A percentile compares a stretch with the other conserved stretches of the same genome.
Conservation (phyloP, 495 filamentous ascomycete species). For the Talaromyces wortmannii region DNA sequence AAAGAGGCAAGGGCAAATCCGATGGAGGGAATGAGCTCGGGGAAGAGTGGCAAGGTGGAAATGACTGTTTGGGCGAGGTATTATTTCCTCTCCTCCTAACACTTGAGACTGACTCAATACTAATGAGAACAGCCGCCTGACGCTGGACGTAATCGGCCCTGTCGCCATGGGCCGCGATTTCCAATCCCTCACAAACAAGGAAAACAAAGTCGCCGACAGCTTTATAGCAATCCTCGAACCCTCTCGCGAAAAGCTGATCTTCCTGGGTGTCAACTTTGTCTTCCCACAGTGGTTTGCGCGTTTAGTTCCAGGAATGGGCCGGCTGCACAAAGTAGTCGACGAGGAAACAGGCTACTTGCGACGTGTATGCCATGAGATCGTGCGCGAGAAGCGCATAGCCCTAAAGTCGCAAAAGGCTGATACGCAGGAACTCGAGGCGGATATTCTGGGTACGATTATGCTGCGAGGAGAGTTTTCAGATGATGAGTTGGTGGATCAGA, state of each 20-base stretch:
- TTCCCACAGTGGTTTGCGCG: constrained; percentile 40
- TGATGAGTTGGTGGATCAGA: constrained; percentile 44
- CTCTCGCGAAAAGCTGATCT: constrained; percentile 36
- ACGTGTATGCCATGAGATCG: constrained; percentile 54
- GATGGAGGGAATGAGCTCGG: constrained; percentile 30
- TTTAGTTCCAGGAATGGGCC: constrained; percentile 47
- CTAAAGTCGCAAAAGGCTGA: constrained; percentile 50
- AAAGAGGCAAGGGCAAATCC: constrained; percentile 29
- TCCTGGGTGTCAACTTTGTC: constrained; percentile 39
- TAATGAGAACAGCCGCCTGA: constrained; percentile 49
- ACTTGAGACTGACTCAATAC: no score
- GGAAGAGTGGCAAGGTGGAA: constrained; percentile 51
- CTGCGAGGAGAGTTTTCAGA: constrained; percentile 49
- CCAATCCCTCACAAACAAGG: constrained; percentile 54
- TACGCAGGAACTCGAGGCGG: constrained; percentile 50
- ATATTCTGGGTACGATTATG: constrained; percentile 59
- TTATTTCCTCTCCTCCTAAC: no score
- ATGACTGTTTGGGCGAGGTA: constrained; percentile 59
- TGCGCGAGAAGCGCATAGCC: constrained; percentile 51
- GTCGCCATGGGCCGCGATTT: constrained; percentile 81
- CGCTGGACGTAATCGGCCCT: constrained; percentile 82
- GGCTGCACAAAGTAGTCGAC: constrained; percentile 57
- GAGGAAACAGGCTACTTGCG: constrained; percentile 53
- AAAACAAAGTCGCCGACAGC: constrained; percentile 57
- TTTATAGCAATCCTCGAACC: constrained; percentile 55